A percentile compares a stretch with the other conserved stretches of the same genome.
phyloP scores from a whole-genome alignment of 306 rosid species.

The Vigna hirtella region DNA sequence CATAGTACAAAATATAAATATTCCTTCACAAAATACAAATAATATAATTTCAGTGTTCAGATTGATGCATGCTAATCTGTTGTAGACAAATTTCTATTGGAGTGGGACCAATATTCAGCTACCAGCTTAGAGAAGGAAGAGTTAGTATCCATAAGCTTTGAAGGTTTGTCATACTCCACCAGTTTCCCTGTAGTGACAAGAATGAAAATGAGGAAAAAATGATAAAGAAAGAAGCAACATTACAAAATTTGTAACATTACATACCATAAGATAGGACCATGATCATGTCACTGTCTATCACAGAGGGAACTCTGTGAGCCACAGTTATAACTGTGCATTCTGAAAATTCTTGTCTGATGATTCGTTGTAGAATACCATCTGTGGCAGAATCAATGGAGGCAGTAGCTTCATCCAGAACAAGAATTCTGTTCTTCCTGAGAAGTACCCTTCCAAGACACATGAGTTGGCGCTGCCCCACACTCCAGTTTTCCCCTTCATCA shows the following conservation, averaged over 20 bases:
- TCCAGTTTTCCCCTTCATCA: constrained; percentile 84
- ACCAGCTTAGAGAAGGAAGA: constrained; percentile 74
- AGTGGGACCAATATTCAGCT: constrained; percentile 74
- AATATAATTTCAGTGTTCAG: too few relatives aligned
- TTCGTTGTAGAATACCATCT: constrained; percentile 59
- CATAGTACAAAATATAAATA: too few relatives aligned
- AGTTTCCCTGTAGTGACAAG: constrained; percentile 52
- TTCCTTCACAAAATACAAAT: too few relatives aligned
- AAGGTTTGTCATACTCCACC: constrained; percentile 68
- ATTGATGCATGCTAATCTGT: neutral
- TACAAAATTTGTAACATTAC: constrained; percentile 10
- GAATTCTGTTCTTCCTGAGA: constrained; percentile 64
- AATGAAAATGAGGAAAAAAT: neutral
- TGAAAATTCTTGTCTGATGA: constrained; percentile 64
- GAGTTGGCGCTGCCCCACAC: constrained; percentile 73
- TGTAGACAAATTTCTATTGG: constrained; percentile 35
- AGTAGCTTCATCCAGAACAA: constrained; percentile 80
- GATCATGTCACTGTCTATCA: constrained; percentile 75
- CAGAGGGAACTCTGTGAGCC: constrained; percentile 80
- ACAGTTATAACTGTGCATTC: constrained; percentile 69
- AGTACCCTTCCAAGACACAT: constrained; percentile 78
- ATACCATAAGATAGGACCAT: constrained; percentile 76
- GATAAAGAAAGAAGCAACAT: neutral
- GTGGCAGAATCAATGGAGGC: constrained; percentile 78
- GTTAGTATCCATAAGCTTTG: constrained; percentile 57